A percentile compares a stretch with the other conserved stretches of the same genome.
These are phyloP conservation scores for Phytophthora tentaculata DNA, from an alignment of 352 stramenopile genomes.

Conservation along the genomic window DNA sequence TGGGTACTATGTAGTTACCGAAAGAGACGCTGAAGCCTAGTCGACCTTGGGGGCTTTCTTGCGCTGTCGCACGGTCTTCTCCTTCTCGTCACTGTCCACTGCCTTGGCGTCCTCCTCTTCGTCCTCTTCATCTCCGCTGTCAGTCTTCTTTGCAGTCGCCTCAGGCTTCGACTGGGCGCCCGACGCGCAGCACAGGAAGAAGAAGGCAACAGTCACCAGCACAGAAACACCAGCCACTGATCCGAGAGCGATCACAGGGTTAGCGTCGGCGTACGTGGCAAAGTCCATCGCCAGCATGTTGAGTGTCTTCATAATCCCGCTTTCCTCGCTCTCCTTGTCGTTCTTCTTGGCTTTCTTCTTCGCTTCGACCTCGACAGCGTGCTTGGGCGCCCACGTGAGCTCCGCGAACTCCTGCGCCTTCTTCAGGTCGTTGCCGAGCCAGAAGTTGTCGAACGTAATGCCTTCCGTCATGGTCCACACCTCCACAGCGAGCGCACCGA, in stretches of 20 bases:
- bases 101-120: constrained; percentile 48
- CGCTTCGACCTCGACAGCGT: constrained; percentile 63
- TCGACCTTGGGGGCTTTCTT: constrained; percentile 83
- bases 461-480: constrained; percentile 91
- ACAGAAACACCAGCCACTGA: constrained; percentile 48
- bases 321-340: constrained; percentile 54
- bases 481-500: constrained; percentile 91
- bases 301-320: constrained; percentile 51
- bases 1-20: too few relatives aligned
- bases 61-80: constrained; percentile 73
- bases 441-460: constrained; percentile 95
- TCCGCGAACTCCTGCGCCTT: constrained; percentile 84
- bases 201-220: constrained; percentile 49
- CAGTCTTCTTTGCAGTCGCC: constrained; percentile 35
- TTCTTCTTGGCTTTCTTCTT: constrained; percentile 50
- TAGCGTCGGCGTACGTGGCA: constrained; percentile 58
- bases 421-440: constrained; percentile 84
- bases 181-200: constrained; percentile 71
- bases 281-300: constrained; percentile 50
- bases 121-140: constrained; percentile 43
- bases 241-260: constrained; percentile 61
- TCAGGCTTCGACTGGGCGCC: constrained; percentile 23
- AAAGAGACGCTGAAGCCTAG: constrained; percentile 17
- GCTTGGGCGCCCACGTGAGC: constrained; percentile 79
- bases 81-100: constrained; percentile 44